Evolutionary conservation across 805 yeast species (phyloP).

Genomic region (Pichia ethanolica): DNA sequence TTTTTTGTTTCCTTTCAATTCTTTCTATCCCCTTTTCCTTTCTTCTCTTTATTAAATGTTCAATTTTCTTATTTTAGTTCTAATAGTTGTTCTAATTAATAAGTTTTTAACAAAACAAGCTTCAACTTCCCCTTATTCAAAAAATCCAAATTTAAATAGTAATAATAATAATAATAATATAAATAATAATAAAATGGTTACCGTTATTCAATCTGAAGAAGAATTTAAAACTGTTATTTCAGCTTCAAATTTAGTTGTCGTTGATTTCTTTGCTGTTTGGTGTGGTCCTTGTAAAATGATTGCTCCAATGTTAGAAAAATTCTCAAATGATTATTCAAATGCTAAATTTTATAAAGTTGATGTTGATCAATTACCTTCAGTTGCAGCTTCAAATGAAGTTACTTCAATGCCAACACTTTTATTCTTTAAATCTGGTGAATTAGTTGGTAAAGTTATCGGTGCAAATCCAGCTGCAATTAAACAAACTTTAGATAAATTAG

Average conservation of each 20-base stretch:
- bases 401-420: slow-evolving; percentile 56
- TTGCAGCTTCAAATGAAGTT: slow-evolving; percentile 60
- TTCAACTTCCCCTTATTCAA: slow-evolving; percentile 1
- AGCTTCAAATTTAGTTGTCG: slow-evolving; percentile 66
- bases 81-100: slow-evolving; percentile 21
- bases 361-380: slow-evolving; percentile 73
- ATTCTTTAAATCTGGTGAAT: slow-evolving; percentile 77
- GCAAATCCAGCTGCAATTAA: slow-evolving; percentile 84
- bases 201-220: slow-evolving; percentile 33
- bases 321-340: slow-evolving; percentile 55
- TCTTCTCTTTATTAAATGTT: slow-evolving; percentile 12
- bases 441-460: slow-evolving; percentile 75
- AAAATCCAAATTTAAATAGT: not conserved
- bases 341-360: slow-evolving; percentile 85
- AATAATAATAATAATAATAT: too few species aligned
- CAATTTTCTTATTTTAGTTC: slow-evolving; percentile 21
- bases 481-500: slow-evolving; percentile 37
- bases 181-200: slow-evolving; percentile 37
- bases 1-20: too few species aligned
- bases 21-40: not conserved
- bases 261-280: slow-evolving; percentile 97
- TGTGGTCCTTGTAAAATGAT: slow-evolving; percentile 99
- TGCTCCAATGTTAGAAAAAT: slow-evolving; percentile 86
- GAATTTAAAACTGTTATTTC: slow-evolving; percentile 65
- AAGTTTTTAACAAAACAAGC: slow-evolving; percentile 17